These are phyloP conservation scores for Anacardium occidentale DNA, from an alignment of 345 rosid species.

Conservation along the genomic window DNA sequence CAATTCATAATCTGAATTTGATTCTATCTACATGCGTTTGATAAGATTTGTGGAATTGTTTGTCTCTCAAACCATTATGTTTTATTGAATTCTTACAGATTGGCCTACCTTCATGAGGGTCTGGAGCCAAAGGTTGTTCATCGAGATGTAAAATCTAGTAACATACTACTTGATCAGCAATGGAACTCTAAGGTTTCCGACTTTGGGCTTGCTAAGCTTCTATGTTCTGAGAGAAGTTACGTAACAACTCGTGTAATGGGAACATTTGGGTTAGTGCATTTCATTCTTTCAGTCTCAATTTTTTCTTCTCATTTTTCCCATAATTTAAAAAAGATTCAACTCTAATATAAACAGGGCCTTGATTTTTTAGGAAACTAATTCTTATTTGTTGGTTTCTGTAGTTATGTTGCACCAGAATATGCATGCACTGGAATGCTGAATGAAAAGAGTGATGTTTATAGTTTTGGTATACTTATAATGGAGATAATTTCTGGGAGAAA, in stretches of 20 bases:
- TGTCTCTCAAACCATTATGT: neutral
- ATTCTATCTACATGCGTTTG: neutral
- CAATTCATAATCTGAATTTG: constrained; percentile 3
- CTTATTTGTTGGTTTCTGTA: constrained; percentile 27
- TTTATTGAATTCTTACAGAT: constrained; percentile 35
- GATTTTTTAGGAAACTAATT: constrained; percentile 7
- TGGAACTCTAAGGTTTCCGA: constrained; percentile 94
- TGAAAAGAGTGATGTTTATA: constrained; percentile 90
- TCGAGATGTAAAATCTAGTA: constrained; percentile 86
- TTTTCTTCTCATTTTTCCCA: no score
- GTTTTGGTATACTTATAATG: constrained; percentile 91
- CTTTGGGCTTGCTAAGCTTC: constrained; percentile 94
- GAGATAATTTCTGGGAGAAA: constrained; percentile 86
- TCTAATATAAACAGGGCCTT: neutral
- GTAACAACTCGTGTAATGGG: constrained; percentile 98
- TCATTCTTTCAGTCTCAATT: neutral
- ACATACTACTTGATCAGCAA: constrained; percentile 82
- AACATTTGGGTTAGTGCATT: constrained; percentile 74
- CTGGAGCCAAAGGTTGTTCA: constrained; percentile 99
- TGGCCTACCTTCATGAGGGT: constrained; percentile 98
- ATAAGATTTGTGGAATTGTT: neutral
- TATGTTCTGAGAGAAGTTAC: constrained; percentile 75
- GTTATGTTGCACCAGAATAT: constrained; percentile 97
- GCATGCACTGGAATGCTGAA: constrained; percentile 97
- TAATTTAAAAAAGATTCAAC: constrained; percentile 2